A percentile compares a stretch with the other conserved stretches of the same genome.
These are phyloP conservation scores for Diospyros kaki DNA, from an alignment of 148 eudicot genomes.

Conservation along the genomic window DNA sequence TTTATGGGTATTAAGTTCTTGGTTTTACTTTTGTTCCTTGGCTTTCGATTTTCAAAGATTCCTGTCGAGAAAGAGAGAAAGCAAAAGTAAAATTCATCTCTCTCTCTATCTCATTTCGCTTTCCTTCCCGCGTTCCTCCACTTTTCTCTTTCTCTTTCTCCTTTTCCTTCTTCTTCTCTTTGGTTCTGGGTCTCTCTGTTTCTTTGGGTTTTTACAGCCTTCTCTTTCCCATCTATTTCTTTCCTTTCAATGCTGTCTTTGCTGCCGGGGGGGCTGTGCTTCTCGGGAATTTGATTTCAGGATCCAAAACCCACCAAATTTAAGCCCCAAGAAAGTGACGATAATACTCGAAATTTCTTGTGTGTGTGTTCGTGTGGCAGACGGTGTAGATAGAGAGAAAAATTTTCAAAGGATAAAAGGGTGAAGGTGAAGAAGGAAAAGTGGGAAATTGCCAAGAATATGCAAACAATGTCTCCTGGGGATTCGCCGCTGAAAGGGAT, in stretches of 20 bases:
- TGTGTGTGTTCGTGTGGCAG: too few relatives aligned
- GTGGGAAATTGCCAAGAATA: too few relatives aligned
- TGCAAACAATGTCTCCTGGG: too few relatives aligned
- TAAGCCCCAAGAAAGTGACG: too few relatives aligned
- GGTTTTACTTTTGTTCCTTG: background rate
- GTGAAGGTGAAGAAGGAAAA: too few relatives aligned
- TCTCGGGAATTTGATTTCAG: background rate
- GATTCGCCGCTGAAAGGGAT: too few relatives aligned
- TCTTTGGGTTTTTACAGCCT: background rate
- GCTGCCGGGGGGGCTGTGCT: background rate
- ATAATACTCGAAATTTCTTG: too few relatives aligned
- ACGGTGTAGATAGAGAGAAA: too few relatives aligned
- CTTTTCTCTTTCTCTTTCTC: conserved; percentile 12
- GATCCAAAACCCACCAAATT: too few relatives aligned
- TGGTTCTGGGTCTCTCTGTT: too few relatives aligned
- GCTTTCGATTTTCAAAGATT: conserved; percentile 37
- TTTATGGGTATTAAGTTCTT: background rate
- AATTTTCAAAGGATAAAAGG: too few relatives aligned
- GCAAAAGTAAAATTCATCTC: conserved; percentile 33
- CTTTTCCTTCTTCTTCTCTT: conserved; percentile 2
- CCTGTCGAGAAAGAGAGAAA: conserved; percentile 33
- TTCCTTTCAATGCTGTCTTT: background rate
- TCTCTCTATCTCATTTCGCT: conserved; percentile 19
- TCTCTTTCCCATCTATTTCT: conserved; percentile 1
- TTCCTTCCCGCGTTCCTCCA: background rate